A percentile compares a stretch with the other conserved stretches of the same genome.
These are phyloP conservation scores for Melaleuca quinquenervia DNA, from an alignment of 345 rosid genomes.

Conservation along the genomic window DNA sequence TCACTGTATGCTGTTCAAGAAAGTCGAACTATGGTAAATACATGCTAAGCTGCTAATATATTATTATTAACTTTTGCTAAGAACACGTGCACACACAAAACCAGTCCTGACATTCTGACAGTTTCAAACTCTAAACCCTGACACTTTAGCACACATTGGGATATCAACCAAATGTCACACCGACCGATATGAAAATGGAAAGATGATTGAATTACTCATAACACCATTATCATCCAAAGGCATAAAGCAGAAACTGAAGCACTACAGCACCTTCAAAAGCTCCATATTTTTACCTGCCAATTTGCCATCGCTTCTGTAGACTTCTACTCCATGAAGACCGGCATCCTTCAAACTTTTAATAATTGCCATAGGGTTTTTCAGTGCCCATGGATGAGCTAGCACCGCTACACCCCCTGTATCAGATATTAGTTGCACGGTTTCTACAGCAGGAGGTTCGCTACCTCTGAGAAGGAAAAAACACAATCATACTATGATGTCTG, in stretches of 20 bases:
- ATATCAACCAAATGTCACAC: neutral
- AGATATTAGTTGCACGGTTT: slow-evolving; percentile 55
- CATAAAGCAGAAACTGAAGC: neutral
- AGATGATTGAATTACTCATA: neutral
- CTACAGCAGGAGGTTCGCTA: slow-evolving; percentile 75
- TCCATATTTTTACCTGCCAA: slow-evolving; percentile 30
- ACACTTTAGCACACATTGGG: neutral
- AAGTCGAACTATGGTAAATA: neutral
- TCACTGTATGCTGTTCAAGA: slow-evolving; percentile 52
- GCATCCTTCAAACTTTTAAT: slow-evolving; percentile 60
- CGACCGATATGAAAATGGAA: neutral
- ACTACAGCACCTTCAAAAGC: neutral
- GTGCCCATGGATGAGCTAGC: slow-evolving; percentile 97
- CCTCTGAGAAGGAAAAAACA: slow-evolving; percentile 36
- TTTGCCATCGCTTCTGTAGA: slow-evolving; percentile 78
- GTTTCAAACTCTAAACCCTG: neutral
- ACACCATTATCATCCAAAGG: neutral
- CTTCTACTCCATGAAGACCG: slow-evolving; percentile 92
- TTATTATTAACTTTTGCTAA: neutral
- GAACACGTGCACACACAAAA: neutral
- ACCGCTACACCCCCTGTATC: slow-evolving; percentile 91
- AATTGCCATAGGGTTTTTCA: slow-evolving; percentile 60
- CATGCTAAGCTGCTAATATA: neutral
- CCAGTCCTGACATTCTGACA: neutral
- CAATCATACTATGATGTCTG: neutral